phyloP scores from a whole-genome alignment of 129 eudicot species.

The Arctium minus region DNA sequence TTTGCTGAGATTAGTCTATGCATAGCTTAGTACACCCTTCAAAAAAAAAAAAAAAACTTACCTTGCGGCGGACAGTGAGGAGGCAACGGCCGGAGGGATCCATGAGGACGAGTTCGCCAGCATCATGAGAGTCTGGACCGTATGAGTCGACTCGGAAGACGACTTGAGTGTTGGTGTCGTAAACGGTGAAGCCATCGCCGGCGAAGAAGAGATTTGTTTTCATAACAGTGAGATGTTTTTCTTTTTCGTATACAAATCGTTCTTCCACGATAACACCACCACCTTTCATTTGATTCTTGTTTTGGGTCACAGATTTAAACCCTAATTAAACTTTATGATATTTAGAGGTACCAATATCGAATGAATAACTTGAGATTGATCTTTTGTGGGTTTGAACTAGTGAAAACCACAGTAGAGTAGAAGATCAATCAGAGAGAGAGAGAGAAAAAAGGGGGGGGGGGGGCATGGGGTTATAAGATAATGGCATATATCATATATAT shows the following conservation, averaged over 20 bases:
- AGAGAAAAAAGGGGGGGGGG: too few species aligned
- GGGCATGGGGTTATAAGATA: too few species aligned
- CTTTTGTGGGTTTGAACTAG: too few species aligned
- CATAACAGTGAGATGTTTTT: constrained; percentile 65
- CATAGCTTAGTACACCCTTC: too few species aligned
- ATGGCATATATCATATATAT: too few species aligned
- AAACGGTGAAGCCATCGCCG: constrained; percentile 83
- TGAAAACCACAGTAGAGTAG: too few species aligned
- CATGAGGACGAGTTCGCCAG: constrained; percentile 80
- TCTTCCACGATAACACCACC: constrained; percentile 35
- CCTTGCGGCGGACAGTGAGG: constrained; percentile 95
- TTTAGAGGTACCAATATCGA: too few species aligned
- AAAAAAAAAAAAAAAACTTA: background rate
- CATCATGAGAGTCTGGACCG: constrained; percentile 51
- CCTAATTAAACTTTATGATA: too few species aligned
- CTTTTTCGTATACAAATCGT: constrained; percentile 41
- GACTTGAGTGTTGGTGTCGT: constrained; percentile 48
- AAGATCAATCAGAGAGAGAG: too few species aligned
- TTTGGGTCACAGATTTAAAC: background rate
- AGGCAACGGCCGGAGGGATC: constrained; percentile 75
- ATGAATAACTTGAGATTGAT: too few species aligned
- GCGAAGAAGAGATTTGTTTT: constrained; percentile 78
- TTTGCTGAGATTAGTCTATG: too few species aligned
- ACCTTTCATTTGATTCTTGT: constrained; percentile 3
- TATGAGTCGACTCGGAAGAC: constrained; percentile 89